phyloP scores from a whole-genome alignment of 345 rosid species.

The Citrus trifoliata region DNA sequence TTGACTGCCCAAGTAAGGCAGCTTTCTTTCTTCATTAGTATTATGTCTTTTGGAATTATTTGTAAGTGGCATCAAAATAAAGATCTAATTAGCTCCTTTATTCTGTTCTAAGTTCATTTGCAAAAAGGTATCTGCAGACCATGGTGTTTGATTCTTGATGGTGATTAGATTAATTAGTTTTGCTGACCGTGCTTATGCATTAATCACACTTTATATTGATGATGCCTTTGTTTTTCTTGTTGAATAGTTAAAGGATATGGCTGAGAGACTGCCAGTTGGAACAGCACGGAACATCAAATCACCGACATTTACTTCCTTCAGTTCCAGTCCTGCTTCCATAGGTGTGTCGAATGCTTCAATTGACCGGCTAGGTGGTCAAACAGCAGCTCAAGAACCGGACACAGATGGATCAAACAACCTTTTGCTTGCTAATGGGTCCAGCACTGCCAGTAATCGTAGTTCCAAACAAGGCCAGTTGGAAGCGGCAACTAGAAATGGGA shows the following conservation, averaged over 20 bases:
- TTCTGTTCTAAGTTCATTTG: too few species aligned
- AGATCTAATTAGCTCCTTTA: neutral
- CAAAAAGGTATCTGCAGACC: too few species aligned
- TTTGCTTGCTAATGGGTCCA: slow-evolving; percentile 54
- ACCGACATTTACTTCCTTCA: slow-evolving; percentile 32
- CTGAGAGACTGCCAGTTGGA: too few species aligned
- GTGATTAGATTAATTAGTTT: neutral
- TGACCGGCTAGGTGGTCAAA: slow-evolving; percentile 43
- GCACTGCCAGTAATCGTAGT: slow-evolving; percentile 38
- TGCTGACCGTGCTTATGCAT: neutral
- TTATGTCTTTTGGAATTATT: neutral
- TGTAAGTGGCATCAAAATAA: neutral
- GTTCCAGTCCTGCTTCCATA: slow-evolving; percentile 15
- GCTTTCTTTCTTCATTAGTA: neutral
- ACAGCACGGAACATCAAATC: too few species aligned
- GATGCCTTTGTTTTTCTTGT: too few species aligned
- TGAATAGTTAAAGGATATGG: too few species aligned
- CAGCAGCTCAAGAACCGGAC: slow-evolving; percentile 35
- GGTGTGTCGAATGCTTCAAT: slow-evolving; percentile 8
- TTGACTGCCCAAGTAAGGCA: slow-evolving; percentile 88
- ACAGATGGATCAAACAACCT: slow-evolving; percentile 41
- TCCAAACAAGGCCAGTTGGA: slow-evolving; percentile 58
- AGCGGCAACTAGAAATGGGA: slow-evolving; percentile 55
- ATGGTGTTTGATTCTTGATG: too few species aligned
- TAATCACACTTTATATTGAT: too few species aligned